Base-by-base conservation (phyloP, 1,284 basidiomycete species). In the Ganoderma lucidum region DNA sequence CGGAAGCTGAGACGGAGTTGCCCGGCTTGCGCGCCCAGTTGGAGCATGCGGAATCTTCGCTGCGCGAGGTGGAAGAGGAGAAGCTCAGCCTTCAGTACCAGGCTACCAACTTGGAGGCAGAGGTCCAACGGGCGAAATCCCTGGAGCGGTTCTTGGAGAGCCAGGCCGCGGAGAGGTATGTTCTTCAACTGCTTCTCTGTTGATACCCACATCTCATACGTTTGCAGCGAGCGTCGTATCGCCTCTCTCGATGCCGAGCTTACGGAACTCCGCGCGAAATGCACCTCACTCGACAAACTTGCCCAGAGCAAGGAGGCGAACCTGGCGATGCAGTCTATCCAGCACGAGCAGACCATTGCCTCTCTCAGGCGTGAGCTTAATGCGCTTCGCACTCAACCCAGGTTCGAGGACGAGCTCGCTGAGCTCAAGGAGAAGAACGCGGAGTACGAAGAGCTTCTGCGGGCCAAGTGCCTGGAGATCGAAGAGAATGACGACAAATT, bases 401-500 rank as follows among this genome's bases (percentile, higher is more conserved):
- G 87, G 67, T 81, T 91, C 32, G 85, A 87, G 68, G 81, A 84
- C 9, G 84, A 83, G 28, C 77, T 93, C 10, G 80, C 81, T 2
- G 89, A 92, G 67, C 82, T 93, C 41, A 86, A 89, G 75, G 90
- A 91, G 77, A 87, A 87, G 73, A 91, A 90, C 74, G 84, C 82
- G 44, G 90, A 93, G 75, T 90, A 93, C 87, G 93, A 94, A 73
- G 87, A 88, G 56, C 80, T 92, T 56, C 81, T 94, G 39, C 83
- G 84, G 67, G 82, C 80, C 45, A 94, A 93, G 79, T 92, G 89
- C 72, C 79, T 84, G n/a, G 93, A 94, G 80, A 93, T 94, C 69
- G 93, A 94, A 76, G 91, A 91, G 73, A 92, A 93, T 68, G 93
- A 94, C 73, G 93, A 94, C 77, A 87, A 87, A 53, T 87, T 89